Percentiles rank a stretch among this genome's conserved stretches.
These are phyloP conservation scores for Brettanomyces nanus DNA, from an alignment of 805 yeast species.

Conservation along the genomic window DNA sequence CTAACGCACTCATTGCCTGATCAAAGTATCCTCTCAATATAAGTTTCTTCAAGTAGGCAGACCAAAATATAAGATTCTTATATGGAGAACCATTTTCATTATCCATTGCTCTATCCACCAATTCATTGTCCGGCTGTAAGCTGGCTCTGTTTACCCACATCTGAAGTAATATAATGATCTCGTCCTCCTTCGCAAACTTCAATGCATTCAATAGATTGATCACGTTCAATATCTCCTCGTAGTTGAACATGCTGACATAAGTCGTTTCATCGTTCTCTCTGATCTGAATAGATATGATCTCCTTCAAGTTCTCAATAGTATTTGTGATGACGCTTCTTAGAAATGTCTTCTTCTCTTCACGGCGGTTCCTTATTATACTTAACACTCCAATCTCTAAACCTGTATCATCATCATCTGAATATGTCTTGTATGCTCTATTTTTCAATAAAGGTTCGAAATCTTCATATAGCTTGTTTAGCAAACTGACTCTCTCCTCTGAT, in stretches of 20 bases:
- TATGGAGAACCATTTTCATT: slow-evolving; percentile 32
- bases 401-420: slow-evolving; percentile 15
- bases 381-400: slow-evolving; percentile 24
- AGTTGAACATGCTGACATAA: slow-evolving; percentile 14
- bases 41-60: slow-evolving; percentile 44
- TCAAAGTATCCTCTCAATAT: slow-evolving; percentile 53
- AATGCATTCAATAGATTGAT: slow-evolving; percentile 52
- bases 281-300: slow-evolving; percentile 23
- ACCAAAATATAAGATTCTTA: slow-evolving; percentile 53
- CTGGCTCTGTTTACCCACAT: slow-evolving; percentile 68
- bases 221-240: slow-evolving; percentile 39
- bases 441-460: slow-evolving; percentile 42
- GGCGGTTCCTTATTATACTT: slow-evolving; percentile 26
- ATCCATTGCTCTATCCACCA: slow-evolving; percentile 35
- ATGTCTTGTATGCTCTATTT: slow-evolving; percentile 32
- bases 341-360: slow-evolving; percentile 29
- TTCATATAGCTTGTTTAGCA: slow-evolving; percentile 43
- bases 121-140: slow-evolving; percentile 51
- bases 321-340: slow-evolving; percentile 21
- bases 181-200: slow-evolving; percentile 35
- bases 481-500: slow-evolving; percentile 35
- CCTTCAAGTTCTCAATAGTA: slow-evolving; percentile 22
- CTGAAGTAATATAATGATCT: slow-evolving; percentile 35
- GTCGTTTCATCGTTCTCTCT: slow-evolving; percentile 15
- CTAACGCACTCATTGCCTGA: slow-evolving; percentile 44